These are phyloP conservation scores for Lactarius sp. DNA, from an alignment of 768 basidiomycete species.

Conservation along the genomic window DNA sequence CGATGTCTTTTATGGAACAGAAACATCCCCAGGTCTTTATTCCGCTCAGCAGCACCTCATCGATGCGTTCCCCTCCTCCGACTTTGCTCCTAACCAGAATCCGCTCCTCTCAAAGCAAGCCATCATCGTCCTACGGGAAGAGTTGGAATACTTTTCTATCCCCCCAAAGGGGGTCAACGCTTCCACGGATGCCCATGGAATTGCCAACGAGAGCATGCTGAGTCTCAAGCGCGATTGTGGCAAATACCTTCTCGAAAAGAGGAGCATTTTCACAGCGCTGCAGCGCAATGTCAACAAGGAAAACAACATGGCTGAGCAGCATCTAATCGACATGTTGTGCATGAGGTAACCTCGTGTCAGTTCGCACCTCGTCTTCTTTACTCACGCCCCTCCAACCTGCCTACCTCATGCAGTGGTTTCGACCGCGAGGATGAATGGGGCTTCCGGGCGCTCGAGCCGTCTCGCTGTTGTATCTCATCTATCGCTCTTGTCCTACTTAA, in stretches of 20 bases:
- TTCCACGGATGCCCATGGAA: constrained; percentile 69
- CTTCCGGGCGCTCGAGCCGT: constrained; percentile 91
- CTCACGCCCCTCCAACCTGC: not conserved
- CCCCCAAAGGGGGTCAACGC: constrained; percentile 65
- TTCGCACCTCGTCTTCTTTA: constrained; percentile 9
- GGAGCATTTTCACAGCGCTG: constrained; percentile 93
- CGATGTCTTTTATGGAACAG: constrained; percentile 87
- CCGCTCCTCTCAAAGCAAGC: constrained; percentile 94
- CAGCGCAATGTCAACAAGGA: constrained; percentile 99
- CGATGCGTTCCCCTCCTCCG: constrained; percentile 54
- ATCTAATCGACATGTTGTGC: constrained; percentile 99
- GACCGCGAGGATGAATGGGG: constrained; percentile 98
- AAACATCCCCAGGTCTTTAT: constrained; percentile 65
- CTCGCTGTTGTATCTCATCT: constrained; percentile 95
- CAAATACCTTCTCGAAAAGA: constrained; percentile 79
- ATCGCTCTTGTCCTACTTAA: constrained; percentile 97
- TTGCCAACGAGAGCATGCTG: constrained; percentile 71
- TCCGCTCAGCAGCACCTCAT: constrained; percentile 74
- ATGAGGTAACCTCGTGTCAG: constrained; percentile 73
- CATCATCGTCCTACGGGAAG: constrained; percentile 96
- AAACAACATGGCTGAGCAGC: constrained; percentile 98
- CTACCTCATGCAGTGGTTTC: constrained; percentile 64
- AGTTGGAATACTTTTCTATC: constrained; percentile 97
- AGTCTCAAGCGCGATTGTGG: constrained; percentile 86
- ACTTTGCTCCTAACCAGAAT: constrained; percentile 69